Evolutionary conservation across 768 basidiomycete species (phyloP).

Genomic region (Boletus reticulatus): DNA sequence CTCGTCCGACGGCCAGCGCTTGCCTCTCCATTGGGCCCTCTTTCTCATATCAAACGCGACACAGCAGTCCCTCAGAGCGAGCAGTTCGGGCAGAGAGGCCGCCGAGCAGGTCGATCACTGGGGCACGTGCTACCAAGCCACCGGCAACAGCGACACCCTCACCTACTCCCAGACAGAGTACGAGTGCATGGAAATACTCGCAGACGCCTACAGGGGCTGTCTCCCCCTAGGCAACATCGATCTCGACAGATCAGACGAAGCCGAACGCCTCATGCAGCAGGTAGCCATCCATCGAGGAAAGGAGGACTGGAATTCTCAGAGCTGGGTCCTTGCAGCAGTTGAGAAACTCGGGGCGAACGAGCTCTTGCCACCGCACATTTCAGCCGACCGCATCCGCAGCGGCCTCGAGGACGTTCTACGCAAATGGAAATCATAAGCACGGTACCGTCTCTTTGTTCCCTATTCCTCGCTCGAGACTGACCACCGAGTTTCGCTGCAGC

Average conservation of each 20-base stretch:
- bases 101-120: slow-evolving; percentile 28
- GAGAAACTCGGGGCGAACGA: slow-evolving; percentile 21
- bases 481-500: not conserved
- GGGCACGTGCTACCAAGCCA: slow-evolving; percentile 30
- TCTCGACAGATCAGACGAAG: slow-evolving; percentile 8
- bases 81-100: slow-evolving; percentile 20
- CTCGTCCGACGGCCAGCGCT: slow-evolving; percentile 16
- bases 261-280: slow-evolving; percentile 21
- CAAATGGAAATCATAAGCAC: slow-evolving; percentile 19
- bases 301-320: slow-evolving; percentile 34
- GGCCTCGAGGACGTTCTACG: slow-evolving; percentile 25
- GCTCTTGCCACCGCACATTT: slow-evolving; percentile 16
- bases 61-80: slow-evolving; percentile 15
- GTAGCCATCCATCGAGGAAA: slow-evolving; percentile 23
- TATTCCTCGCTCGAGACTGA: slow-evolving; percentile 5
- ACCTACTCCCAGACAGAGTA: slow-evolving; percentile 24
- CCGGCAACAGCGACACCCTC: slow-evolving; percentile 30
- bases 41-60: slow-evolving; percentile 28
- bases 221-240: slow-evolving; percentile 25
- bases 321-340: slow-evolving; percentile 26
- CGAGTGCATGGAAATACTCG: slow-evolving; percentile 32
- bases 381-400: slow-evolving; percentile 17
- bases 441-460: not conserved
- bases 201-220: slow-evolving; percentile 29
- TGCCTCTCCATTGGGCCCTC: slow-evolving; percentile 32